Percentiles rank a stretch among this genome's conserved stretches.
phyloP scores from a whole-genome alignment of 2,329 filamentous ascomycete species.

The Trichoderma atrobrunneum region DNA sequence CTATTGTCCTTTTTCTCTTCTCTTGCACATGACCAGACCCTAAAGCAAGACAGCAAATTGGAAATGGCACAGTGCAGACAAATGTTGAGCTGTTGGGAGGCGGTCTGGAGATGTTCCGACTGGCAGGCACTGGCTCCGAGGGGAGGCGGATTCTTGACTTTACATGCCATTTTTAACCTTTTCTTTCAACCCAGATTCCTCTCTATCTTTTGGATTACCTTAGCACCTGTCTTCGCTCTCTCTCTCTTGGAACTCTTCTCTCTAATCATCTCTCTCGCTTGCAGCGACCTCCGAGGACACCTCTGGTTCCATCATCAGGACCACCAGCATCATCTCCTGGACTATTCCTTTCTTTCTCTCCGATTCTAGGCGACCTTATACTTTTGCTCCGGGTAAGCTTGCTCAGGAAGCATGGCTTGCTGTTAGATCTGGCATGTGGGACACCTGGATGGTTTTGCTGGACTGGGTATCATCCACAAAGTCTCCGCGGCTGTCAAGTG shows the following conservation, averaged over 20 bases:
- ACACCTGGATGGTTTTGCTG: not conserved
- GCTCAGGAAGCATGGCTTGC: not conserved
- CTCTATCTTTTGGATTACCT: not conserved
- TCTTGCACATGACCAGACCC: not conserved
- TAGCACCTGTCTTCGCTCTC: not conserved
- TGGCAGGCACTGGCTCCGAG: not conserved
- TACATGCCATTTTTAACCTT: not conserved
- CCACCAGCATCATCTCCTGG: not conserved
- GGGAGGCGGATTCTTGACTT: not conserved
- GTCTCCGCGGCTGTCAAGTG: not conserved
- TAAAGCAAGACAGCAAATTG: not conserved
- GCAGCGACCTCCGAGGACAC: not conserved
- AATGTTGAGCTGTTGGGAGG: not conserved
- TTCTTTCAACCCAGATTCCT: too few species aligned
- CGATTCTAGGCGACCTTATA: not conserved
- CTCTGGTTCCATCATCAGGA: not conserved
- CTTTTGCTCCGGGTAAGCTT: not conserved
- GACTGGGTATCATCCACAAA: not conserved
- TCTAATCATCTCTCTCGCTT: not conserved
- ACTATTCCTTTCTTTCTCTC: not conserved
- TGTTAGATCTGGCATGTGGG: not conserved
- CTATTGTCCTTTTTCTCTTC: not conserved
- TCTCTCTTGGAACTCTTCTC: not conserved
- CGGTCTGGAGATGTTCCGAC: not conserved
- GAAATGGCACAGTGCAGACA: not conserved